These are phyloP conservation scores for Wilcoxina mikolae DNA, from an alignment of 495 filamentous ascomycete genomes.

Conservation along the genomic window DNA sequence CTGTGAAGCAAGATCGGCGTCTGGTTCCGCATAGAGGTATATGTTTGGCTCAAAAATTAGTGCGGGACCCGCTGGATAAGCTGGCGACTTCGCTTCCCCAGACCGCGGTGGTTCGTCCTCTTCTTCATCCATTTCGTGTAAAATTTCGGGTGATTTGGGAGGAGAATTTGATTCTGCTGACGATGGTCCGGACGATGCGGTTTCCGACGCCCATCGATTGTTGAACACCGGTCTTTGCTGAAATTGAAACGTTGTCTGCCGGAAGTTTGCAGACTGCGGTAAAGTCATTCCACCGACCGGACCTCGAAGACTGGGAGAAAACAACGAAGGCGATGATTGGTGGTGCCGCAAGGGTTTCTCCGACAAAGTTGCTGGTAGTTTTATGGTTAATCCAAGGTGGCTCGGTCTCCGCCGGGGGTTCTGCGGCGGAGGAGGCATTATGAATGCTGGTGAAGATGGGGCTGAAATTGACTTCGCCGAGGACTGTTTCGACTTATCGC, in stretches of 20 bases:
- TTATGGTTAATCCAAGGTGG: constrained; percentile 55
- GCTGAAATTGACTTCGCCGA: constrained; percentile 45
- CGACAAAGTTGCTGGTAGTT: constrained; percentile 41
- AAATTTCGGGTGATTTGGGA: constrained; percentile 22
- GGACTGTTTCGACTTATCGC: constrained; percentile 37
- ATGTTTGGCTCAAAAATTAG: constrained; percentile 89
- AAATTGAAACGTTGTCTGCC: constrained; percentile 22
- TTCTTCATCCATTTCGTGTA: constrained; percentile 47
- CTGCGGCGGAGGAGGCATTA: constrained; percentile 51
- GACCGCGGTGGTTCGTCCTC: constrained; percentile 55
- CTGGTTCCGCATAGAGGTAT: constrained; percentile 82
- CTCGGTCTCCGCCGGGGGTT: constrained; percentile 59
- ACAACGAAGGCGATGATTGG: constrained; percentile 53
- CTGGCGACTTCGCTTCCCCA: constrained; percentile 72
- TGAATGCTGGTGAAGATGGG: constrained; percentile 68
- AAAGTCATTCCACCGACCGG: constrained; percentile 52
- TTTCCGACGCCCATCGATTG: not conserved
- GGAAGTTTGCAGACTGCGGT: constrained; percentile 34
- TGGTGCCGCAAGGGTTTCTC: constrained; percentile 43
- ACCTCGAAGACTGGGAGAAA: constrained; percentile 47
- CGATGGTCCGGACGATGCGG: constrained; percentile 17
- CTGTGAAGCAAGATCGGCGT: constrained; percentile 61
- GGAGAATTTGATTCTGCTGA: constrained; percentile 26
- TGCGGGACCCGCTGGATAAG: constrained; percentile 84
- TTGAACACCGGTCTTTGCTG: constrained; percentile 17